Conservation (phyloP, 768 basidiomycete species). For the Boletus rex-veris region DNA sequence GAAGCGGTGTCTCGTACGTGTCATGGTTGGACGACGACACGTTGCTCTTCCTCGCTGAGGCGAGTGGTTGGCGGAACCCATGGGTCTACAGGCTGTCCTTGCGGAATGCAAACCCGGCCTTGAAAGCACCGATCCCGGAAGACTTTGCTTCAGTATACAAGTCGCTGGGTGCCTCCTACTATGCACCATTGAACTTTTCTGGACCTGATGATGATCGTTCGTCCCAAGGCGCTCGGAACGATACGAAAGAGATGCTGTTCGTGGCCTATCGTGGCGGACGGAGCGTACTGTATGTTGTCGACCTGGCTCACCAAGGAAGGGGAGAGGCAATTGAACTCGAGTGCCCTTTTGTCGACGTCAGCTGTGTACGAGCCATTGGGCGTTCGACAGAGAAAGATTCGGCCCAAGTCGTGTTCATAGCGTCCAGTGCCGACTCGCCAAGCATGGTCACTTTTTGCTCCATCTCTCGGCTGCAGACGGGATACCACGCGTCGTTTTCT, state of each 20-base stretch:
- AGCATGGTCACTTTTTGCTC: not conserved
- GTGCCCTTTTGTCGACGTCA: slow-evolving; percentile 2
- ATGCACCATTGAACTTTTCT: not conserved
- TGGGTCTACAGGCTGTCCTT: not conserved
- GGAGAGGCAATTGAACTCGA: not conserved
- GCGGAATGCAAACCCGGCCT: not conserved
- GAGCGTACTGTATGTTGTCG: not conserved
- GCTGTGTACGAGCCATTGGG: not conserved
- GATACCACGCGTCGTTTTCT: not conserved
- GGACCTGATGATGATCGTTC: not conserved
- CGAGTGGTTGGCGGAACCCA: slow-evolving; percentile 5
- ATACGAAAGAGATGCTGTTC: not conserved
- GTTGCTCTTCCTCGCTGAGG: slow-evolving; percentile 1
- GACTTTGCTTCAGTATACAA: slow-evolving; percentile 4
- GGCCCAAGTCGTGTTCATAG: slow-evolving; percentile 2
- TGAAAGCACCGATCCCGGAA: not conserved
- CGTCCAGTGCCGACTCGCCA: not conserved
- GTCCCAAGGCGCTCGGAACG: not conserved
- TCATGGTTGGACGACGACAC: not conserved
- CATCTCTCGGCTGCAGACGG: not conserved
- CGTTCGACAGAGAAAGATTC: not conserved
- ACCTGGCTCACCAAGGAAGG: not conserved
- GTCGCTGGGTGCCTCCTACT: slow-evolving; percentile 1
- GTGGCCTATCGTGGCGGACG: slow-evolving; percentile 2
- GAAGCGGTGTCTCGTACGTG: slow-evolving; percentile 1